Conservation (phyloP, 1,284 basidiomycete genomes). For the Acaromyces ingoldii region DNA sequence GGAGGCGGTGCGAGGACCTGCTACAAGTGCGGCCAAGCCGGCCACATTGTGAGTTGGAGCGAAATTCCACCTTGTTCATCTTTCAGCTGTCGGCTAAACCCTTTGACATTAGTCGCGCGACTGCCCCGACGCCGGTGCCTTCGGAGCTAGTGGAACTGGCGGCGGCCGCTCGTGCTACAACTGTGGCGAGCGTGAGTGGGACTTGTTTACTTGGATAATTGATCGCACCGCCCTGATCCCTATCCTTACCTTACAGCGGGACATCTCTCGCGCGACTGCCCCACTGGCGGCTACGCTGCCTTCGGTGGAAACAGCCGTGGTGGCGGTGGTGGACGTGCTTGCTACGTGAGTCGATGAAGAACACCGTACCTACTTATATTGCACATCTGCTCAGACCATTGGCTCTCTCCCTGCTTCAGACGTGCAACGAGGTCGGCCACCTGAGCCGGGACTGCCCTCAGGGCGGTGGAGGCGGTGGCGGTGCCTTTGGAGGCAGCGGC, state of each 20-base stretch:
- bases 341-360: slow-evolving; percentile 9
- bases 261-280: slow-evolving; percentile 45
- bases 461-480: slow-evolving; percentile 33
- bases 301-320: neutral
- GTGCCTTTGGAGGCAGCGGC: slow-evolving; percentile 5
- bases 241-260: slow-evolving; percentile 20
- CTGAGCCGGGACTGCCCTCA: slow-evolving; percentile 45
- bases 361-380: neutral
- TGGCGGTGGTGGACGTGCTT: slow-evolving; percentile 4
- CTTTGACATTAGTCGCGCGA: too few relatives aligned
- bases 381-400: neutral
- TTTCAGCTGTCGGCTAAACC: slow-evolving; percentile 35
- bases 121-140: slow-evolving; percentile 35
- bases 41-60: slow-evolving; percentile 40
- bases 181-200: too few relatives aligned
- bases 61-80: slow-evolving; percentile 5
- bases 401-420: slow-evolving; percentile 27
- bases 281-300: slow-evolving; percentile 22
- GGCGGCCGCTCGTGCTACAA: too few relatives aligned
- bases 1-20: slow-evolving; percentile 37
- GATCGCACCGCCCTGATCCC: neutral
- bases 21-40: slow-evolving; percentile 46
- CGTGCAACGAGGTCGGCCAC: slow-evolving; percentile 47
- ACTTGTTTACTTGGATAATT: neutral
- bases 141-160: too few relatives aligned